These are phyloP conservation scores for Boechera stricta DNA, from an alignment of 345 rosid species.

Conservation along the genomic window DNA sequence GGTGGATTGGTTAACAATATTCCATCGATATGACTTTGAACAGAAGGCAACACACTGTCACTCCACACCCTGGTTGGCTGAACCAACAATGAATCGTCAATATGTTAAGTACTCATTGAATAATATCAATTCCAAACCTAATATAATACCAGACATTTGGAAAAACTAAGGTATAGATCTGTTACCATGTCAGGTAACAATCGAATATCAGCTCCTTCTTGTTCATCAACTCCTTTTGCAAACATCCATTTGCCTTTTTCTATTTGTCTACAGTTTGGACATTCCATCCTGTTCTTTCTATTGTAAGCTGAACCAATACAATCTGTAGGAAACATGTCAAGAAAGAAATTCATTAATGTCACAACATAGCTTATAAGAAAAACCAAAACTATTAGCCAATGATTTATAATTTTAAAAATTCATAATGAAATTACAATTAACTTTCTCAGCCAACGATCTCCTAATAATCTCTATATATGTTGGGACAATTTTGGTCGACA, in stretches of 20 bases:
- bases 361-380: too few relatives aligned
- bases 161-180: neutral
- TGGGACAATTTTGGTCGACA: neutral
- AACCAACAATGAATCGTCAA: neutral
- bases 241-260: neutral
- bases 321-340: neutral
- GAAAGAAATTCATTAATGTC: too few relatives aligned
- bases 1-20: neutral
- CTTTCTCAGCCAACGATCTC: neutral
- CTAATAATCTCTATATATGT: neutral
- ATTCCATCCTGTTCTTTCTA: neutral
- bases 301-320: neutral
- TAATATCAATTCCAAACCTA: neutral
- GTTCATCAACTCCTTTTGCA: neutral
- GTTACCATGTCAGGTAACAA: neutral
- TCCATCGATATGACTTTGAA: neutral
- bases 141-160: neutral
- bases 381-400: neutral
- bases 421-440: neutral
- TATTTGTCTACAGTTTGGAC: neutral
- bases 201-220: neutral
- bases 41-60: neutral
- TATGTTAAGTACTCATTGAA: neutral
- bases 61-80: neutral
- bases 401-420: neutral